A percentile compares a stretch with the other conserved stretches of the same genome.
phyloP scores from a whole-genome alignment of 441 rosid species.

The Theobroma grandiflorum region DNA sequence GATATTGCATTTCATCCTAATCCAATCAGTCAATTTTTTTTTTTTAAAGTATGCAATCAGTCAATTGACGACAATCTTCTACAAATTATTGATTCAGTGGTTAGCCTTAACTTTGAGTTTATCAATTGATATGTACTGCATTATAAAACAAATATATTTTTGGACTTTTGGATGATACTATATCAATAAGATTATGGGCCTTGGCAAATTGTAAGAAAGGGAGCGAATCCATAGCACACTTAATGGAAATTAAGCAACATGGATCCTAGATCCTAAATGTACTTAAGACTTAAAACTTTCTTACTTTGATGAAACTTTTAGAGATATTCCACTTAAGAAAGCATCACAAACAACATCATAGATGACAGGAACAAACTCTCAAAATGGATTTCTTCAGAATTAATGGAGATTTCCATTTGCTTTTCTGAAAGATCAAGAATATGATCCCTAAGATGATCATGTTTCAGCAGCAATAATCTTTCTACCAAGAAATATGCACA shows the following conservation, averaged over 20 bases:
- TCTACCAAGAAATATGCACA: not conserved
- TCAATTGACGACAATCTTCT: not conserved
- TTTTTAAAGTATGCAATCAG: not conserved
- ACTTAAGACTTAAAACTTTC: not conserved
- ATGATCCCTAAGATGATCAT: constrained; percentile 10
- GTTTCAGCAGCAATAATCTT: not conserved
- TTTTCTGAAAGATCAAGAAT: not conserved
- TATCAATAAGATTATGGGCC: not conserved
- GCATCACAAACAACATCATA: not conserved
- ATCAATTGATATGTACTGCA: not conserved
- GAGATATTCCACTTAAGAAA: not conserved
- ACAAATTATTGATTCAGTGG: not conserved
- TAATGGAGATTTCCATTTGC: not conserved
- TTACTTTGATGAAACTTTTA: constrained; percentile 8
- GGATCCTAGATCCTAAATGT: not conserved
- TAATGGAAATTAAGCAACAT: constrained; percentile 10
- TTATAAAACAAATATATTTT: not conserved
- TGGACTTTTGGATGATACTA: not conserved
- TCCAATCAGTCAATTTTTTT: not conserved
- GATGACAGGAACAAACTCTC: not conserved
- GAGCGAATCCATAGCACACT: not conserved
- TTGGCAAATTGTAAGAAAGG: not conserved
- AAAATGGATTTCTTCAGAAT: constrained; percentile 18
- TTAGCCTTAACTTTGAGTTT: not conserved
- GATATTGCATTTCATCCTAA: not conserved